Evolutionary conservation across 176 grass and related monocot genomes (phyloP).

Genomic region (Hyparrhenia diplandra): DNA sequence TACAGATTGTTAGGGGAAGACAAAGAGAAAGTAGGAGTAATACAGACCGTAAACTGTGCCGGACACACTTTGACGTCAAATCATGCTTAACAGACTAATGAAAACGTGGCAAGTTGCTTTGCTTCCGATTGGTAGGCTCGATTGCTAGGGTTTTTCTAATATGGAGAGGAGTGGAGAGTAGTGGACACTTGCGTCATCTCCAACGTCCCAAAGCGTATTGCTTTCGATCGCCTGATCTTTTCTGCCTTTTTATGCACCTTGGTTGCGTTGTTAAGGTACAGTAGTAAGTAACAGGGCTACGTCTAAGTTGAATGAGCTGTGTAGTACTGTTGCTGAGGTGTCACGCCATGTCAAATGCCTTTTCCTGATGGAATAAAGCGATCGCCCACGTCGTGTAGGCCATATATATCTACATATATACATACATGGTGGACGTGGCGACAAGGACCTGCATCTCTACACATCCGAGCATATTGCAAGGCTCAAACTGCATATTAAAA

Average conservation of each 20-base stretch:
- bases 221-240: not conserved
- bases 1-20: too few relatives aligned
- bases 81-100: not conserved
- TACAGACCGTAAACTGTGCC: not conserved
- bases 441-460: not conserved
- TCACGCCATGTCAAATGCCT: slow-evolving; percentile 13
- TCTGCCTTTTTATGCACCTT: slow-evolving; percentile 7
- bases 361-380: slow-evolving; percentile 1
- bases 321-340: not conserved
- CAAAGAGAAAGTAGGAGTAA: not conserved
- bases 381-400: not conserved
- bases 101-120: slow-evolving; percentile 23
- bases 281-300: not conserved
- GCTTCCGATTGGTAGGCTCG: not conserved
- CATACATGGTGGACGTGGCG: not conserved
- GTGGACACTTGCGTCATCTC: slow-evolving; percentile 23
- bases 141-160: not conserved
- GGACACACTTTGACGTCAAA: not conserved
- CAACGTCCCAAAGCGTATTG: slow-evolving; percentile 11
- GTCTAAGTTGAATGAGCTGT: not conserved
- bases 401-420: too few relatives aligned
- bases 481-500: not conserved
- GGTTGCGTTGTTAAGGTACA: slow-evolving; percentile 18
- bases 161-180: not conserved
- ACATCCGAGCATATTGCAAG: not conserved